These are phyloP conservation scores for Penicillium pancosmium DNA, from an alignment of 495 filamentous ascomycete genomes.

Conservation along the genomic window DNA sequence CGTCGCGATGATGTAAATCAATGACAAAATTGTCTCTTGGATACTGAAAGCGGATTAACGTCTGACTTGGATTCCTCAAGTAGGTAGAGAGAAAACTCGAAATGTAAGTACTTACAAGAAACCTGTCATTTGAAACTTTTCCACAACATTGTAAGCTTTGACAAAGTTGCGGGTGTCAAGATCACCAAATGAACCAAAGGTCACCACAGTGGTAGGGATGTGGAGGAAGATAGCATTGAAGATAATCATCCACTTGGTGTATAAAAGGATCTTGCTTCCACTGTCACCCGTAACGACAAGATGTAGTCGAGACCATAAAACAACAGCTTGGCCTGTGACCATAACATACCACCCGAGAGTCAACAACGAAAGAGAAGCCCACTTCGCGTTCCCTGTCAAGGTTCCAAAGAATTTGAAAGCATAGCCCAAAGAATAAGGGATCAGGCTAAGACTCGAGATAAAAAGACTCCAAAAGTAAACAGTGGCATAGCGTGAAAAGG, in stretches of 20 bases:
- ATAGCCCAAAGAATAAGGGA: conserved; percentile 6
- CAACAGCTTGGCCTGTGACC: conserved; percentile 1
- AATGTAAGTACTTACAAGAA: background rate
- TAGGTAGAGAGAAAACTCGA: background rate
- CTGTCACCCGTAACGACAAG: background rate
- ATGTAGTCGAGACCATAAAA: conserved; percentile 1
- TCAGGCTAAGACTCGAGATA: background rate
- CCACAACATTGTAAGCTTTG: conserved; percentile 1
- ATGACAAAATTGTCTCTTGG: conserved; percentile 2
- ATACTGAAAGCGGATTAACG: background rate
- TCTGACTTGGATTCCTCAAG: background rate
- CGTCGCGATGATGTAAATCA: conserved; percentile 1
- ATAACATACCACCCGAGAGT: conserved; percentile 2
- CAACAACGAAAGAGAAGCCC: conserved; percentile 1
- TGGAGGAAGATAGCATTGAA: background rate
- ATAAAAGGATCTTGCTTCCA: background rate
- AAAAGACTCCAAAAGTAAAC: conserved; percentile 11
- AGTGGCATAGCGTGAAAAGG: conserved; percentile 6
- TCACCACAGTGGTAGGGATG: conserved; percentile 1
- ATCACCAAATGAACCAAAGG: conserved; percentile 3
- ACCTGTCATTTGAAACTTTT: conserved; percentile 4
- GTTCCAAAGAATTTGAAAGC: conserved; percentile 6
- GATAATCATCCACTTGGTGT: conserved; percentile 4
- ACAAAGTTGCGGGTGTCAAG: background rate
- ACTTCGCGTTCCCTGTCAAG: background rate